A percentile compares a stretch with the other conserved stretches of the same genome.
Evolutionary conservation across 768 basidiomycete species (phyloP).

Genomic region (Ramaria rubella): DNA sequence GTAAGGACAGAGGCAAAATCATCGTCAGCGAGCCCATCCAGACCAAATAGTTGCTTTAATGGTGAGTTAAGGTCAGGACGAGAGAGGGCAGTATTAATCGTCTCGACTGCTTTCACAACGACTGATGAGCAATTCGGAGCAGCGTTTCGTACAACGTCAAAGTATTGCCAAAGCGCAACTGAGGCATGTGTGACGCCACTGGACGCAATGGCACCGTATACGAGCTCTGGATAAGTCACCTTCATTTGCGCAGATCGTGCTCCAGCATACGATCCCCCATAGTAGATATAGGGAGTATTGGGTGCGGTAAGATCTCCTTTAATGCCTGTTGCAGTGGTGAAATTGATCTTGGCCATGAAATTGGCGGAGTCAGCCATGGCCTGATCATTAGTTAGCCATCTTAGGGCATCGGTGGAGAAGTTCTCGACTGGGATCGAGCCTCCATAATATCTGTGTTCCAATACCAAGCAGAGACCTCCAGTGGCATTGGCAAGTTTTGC

Average conservation of each 20-base stretch:
- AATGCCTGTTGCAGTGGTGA: conserved; percentile 46
- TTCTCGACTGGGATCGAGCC: conserved; percentile 68
- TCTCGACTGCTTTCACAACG: conserved; percentile 48
- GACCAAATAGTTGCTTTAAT: conserved; percentile 74
- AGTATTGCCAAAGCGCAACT: conserved; percentile 81
- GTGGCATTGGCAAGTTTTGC: conserved; percentile 84
- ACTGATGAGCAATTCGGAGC: conserved; percentile 59
- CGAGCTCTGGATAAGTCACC: conserved; percentile 76
- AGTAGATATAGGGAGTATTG: conserved; percentile 86
- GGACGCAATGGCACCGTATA: conserved; percentile 83
- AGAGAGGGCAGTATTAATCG: conserved; percentile 57
- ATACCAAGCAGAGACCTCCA: conserved; percentile 75
- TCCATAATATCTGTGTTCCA: conserved; percentile 94
- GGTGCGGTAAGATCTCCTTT: conserved; percentile 65
- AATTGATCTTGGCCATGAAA: conserved; percentile 79
- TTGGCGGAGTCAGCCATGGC: conserved; percentile 85
- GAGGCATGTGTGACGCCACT: conserved; percentile 87
- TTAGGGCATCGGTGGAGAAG: conserved; percentile 75
- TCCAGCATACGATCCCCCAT: conserved; percentile 90
- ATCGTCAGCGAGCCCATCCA: conserved; percentile 57
- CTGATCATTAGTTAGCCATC: conserved; percentile 87
- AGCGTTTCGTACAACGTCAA: conserved; percentile 69
- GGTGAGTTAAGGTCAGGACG: conserved; percentile 38
- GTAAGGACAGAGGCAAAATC: conserved; percentile 70
- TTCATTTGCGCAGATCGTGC: conserved; percentile 91